A percentile compares a stretch with the other conserved stretches of the same genome.
phyloP scores from a whole-genome alignment of 352 stramenopile genomes.

The Phytophthora uliginosa region DNA sequence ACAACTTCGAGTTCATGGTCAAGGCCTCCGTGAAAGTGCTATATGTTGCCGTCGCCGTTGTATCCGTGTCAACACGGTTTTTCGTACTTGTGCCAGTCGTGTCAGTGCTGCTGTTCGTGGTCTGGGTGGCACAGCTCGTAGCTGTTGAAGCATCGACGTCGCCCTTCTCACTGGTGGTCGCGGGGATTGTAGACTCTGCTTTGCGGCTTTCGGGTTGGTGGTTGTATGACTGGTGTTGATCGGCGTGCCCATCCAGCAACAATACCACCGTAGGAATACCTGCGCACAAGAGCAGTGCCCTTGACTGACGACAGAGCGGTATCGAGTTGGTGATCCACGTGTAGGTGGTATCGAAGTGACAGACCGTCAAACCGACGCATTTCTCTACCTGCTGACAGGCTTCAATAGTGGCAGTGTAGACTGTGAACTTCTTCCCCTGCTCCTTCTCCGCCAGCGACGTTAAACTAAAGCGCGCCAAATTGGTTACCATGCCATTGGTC shows the following conservation, averaged over 20 bases:
- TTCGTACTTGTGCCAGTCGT: neutral
- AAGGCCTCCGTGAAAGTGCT: neutral
- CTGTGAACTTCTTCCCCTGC: slow-evolving; percentile 18
- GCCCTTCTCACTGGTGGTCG: slow-evolving; percentile 7
- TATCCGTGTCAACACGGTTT: neutral
- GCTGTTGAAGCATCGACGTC: slow-evolving; percentile 10
- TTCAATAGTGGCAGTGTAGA: slow-evolving; percentile 28
- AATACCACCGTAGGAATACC: slow-evolving; percentile 36
- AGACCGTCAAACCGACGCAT: slow-evolving; percentile 38
- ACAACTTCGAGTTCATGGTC: too few relatives aligned
- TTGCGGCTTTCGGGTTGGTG: slow-evolving; percentile 1
- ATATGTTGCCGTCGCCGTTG: neutral
- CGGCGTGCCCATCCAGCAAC: slow-evolving; percentile 22
- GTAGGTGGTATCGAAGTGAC: slow-evolving; percentile 32
- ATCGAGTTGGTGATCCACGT: slow-evolving; percentile 25
- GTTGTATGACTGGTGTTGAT: neutral
- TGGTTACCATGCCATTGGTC: slow-evolving; percentile 22
- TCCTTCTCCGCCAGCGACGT: slow-evolving; percentile 15
- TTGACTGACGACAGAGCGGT: slow-evolving; percentile 24
- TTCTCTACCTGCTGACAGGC: slow-evolving; percentile 32
- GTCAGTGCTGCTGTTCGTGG: slow-evolving; percentile 2
- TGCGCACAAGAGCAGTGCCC: slow-evolving; percentile 31
- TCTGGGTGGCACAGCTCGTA: slow-evolving; percentile 7
- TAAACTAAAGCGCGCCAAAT: slow-evolving; percentile 33
- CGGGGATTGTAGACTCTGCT: neutral